Evolutionary conservation across 1,284 basidiomycete species (phyloP), one percentile per base, ranked within the genome.

Genomic region (Papiliotrema terrestris): DNA sequence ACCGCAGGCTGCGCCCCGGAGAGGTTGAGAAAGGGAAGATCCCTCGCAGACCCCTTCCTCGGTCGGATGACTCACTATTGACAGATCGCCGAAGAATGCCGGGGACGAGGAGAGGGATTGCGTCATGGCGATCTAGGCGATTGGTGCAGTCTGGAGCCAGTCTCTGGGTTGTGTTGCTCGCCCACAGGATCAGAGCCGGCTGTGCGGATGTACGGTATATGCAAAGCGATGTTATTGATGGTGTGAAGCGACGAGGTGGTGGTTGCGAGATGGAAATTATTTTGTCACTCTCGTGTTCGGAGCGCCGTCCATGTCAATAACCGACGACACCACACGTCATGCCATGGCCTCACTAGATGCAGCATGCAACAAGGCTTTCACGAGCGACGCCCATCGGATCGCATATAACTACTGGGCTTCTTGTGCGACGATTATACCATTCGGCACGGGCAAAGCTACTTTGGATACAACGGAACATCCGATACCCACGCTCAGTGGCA

Each of bases 21-120:
- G 39, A 41, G 39, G 6, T 41, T 41, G 39, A 8, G 9, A 43
- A 38, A 25, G 11, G 20, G 39, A 32, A n/a, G n/a, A n/a, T n/a
- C n/a, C n/a, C 41, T 38, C 32, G 15, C 35, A 25, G 26, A 29
- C 11, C n/a, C 20, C 9, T 26, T 45, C 45, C 6, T 11, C 5
- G 36, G 32, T 32, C 20, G 20, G 15, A 17, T 6, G 11, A 62
- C 73, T 57, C 47, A 75, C 75, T 15, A 77, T 60, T 8, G 73
- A 72, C 9, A 66, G 61, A 52, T 77, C 74, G 47, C 73, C 73
- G 54, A 77, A 77, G n/a, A 75, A 58, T 23, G 71, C 57, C 5
- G 71, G 70, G 15, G 56, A 54, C 15, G 48, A 8, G 23, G 50
- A 20, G 39, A 60, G 54, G 1, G 39, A 42, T 37, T 59, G 57